Evolutionary conservation across 495 filamentous ascomycete genomes (phyloP), one percentile per base, ranked within the genome.

Genomic region (Barbatosphaeria neglecta): DNA sequence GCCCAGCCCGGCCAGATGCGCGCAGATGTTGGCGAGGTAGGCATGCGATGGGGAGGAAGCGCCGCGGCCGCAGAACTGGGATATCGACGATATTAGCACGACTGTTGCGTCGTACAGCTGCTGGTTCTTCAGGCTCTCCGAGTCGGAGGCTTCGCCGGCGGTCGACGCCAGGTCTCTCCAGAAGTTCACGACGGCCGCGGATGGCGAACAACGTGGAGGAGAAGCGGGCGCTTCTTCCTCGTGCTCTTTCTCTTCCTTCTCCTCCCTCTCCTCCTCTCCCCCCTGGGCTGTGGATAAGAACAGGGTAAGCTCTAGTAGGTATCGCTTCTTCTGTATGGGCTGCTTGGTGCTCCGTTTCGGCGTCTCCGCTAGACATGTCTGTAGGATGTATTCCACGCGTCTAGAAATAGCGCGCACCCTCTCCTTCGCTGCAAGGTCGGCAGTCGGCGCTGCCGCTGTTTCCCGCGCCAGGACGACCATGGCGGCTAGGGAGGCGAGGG

Each of bases 61-160:
- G 4, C 50, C 53, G 31, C 58, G 56, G 31, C 53, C 44, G 37
- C 55, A 55, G 50, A 24, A 43, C n/a, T 51, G 37, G 4, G 57
- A 53, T 6, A 62, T 41, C 22, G 53, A 43, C 42, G 50, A 50
- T 18, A 59, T 19, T 8, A 63, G 46, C 0, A 41, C 45, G 7
- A 51, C 33, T 4, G 59, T 64, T 8, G 51, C 52, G 49, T 60
- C 54, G 47, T 62, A 59, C 20, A 52, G 53, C 3, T 51, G 45
- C 35, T 45, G 35, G 41, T 47, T 47, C 42, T 22, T 22, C 16
- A 43, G 38, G 48, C 47, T 33, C 11, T 22, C 43, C 8, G 15
- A 10, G 31, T 35, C 31, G 31, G 31, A 3, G 9, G 10, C n/a
- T n/a, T n/a, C n/a, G n/a, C n/a, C 31, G 9, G 13, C 9, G 31